A percentile compares a stretch with the other conserved stretches of the same genome.
Evolutionary conservation across 441 rosid species (phyloP).

Genomic region (Corymbia citriodora): DNA sequence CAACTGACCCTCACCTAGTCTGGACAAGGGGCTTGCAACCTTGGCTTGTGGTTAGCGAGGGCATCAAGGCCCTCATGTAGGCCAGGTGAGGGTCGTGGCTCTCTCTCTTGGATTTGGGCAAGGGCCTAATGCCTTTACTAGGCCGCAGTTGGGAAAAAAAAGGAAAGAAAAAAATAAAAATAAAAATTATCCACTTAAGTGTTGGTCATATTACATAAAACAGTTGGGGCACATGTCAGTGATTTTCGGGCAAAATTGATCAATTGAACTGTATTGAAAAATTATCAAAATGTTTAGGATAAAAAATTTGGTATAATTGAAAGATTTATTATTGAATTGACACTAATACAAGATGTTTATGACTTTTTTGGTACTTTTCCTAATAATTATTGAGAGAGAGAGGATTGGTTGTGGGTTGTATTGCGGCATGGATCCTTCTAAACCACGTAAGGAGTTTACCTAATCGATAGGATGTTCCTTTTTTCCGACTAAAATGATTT

Average conservation of each 20-base stretch:
- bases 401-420: not conserved
- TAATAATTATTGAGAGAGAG: not conserved
- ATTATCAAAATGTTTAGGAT: no score
- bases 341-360: no score
- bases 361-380: not conserved
- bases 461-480: not conserved
- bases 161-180: no score
- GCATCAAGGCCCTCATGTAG: not conserved
- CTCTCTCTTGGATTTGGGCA: not conserved
- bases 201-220: rapidly evolving
- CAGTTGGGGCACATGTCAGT: rapidly evolving
- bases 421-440: not conserved
- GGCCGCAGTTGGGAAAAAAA: no score
- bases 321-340: rapidly evolving
- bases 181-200: no score
- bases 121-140: not conserved
- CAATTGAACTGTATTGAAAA: no score
- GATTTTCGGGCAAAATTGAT: no score
- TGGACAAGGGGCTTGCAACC: no score
- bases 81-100: no score
- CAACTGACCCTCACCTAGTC: no score
- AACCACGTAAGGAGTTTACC: no score
- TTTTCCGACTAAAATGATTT: not conserved
- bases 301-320: rapidly evolving
- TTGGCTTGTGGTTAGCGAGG: not conserved